Evolutionary conservation across 2,329 filamentous ascomycete genomes (phyloP), one percentile per base, ranked within the genome.

Genomic region (Fusarium luffae): DNA sequence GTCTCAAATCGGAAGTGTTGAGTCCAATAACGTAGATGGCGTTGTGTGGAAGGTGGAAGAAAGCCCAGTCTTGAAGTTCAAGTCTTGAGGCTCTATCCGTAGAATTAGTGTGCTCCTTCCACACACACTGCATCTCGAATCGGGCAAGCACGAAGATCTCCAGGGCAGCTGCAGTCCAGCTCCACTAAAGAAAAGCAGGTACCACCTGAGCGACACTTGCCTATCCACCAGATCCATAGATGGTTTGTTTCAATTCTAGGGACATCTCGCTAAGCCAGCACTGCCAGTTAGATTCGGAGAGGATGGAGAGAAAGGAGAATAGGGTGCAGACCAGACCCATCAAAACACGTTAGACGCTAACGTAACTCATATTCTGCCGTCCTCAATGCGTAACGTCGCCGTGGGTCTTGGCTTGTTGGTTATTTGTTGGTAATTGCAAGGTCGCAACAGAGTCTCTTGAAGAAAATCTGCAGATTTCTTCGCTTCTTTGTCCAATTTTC

Each of bases 181-280:
- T 46, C 57, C 50, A 51, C 28, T 14, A 27, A 40, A 37, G 34
- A 49, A 37, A 25, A 32, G 52, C 54, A 57, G 47, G 59, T 48
- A 61, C 56, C 54, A 44, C 28, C 27, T 37, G 48, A 51, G 48
- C 32, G 48, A 51, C 48, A 51, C 23, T 23, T 42, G 23, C 21
- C 34, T 42, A 42, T 63, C 63, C 67, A 63, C 66, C 37, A 23
- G 65, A 64, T 30, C 48, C 58, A 47, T 37, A 48, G 34, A 55
- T 59, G 27, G 54, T 41, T 68, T 60, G 67, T 70, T 70, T 70
- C 62, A 65, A 55, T 43, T 47, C 42, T 37, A 27, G 28, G 19
- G 42, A 37, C 8, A 48, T 55, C 14, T 54, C 34, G 49, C 34
- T 52, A 42, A 25, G 27, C 18, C 27, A 28, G 11, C 27, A 28